Percentiles rank a stretch among this genome's conserved stretches.
phyloP scores from a whole-genome alignment of 108 stramenopile species.

The Asterionellopsis glacialis region DNA sequence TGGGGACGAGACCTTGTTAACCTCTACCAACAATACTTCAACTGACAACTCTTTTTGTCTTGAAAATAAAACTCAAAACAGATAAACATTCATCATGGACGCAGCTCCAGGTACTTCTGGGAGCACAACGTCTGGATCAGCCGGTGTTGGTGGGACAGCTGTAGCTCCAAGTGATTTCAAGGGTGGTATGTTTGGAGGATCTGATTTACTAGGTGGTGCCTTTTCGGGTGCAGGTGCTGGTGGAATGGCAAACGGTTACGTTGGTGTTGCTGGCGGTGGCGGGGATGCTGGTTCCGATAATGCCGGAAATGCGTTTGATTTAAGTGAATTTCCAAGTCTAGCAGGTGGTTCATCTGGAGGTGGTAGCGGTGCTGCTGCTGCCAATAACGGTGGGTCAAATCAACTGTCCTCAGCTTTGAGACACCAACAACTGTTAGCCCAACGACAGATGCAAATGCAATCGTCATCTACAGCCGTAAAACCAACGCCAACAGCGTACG shows the following conservation, averaged over 20 bases:
- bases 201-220: too few species aligned
- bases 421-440: constrained; percentile 58
- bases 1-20: too few species aligned
- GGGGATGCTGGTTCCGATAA: constrained; percentile 26
- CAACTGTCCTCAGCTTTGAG: constrained; percentile 71
- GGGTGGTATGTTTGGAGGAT: too few species aligned
- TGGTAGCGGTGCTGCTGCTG: constrained; percentile 19
- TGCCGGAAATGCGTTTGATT: constrained; percentile 45
- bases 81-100: too few species aligned
- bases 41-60: too few species aligned
- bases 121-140: too few species aligned
- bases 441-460: constrained; percentile 66
- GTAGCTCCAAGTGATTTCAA: too few species aligned
- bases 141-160: too few species aligned
- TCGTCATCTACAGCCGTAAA: constrained; percentile 18
- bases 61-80: too few species aligned
- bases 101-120: too few species aligned
- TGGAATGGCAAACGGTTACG: constrained; percentile 30
- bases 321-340: constrained; percentile 83
- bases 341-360: constrained; percentile 44
- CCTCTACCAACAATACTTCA: too few species aligned
- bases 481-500: constrained; percentile 54
- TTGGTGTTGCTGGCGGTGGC: constrained; percentile 12
- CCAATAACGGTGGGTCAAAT: constrained; percentile 2
- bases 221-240: too few species aligned